Conservation (phyloP, 768 basidiomycete species). For the Heimioporus sp. region DNA sequence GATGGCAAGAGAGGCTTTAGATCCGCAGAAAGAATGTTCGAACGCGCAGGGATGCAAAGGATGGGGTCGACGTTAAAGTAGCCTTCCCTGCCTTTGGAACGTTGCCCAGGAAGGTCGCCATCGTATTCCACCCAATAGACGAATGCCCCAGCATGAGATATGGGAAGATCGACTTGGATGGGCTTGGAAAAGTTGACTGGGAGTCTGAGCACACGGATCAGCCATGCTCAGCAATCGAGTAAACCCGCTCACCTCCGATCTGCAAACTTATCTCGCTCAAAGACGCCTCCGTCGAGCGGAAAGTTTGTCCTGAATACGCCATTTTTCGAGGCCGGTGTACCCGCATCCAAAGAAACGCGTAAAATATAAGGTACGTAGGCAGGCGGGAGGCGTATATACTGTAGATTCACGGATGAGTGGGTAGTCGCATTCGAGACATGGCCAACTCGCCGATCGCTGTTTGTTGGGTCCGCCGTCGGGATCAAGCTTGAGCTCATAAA, state of each 20-base stretch:
- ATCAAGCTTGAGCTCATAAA: conserved; percentile 85
- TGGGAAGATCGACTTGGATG: conserved; percentile 91
- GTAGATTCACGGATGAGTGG: conserved; percentile 12
- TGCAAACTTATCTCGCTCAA: conserved; percentile 71
- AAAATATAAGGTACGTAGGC: conserved; percentile 87
- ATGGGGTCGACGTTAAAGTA: conserved; percentile 97
- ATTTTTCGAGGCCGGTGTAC: conserved; percentile 85
- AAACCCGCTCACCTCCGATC: conserved; percentile 62
- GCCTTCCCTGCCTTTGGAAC: conserved; percentile 81
- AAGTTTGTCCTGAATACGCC: conserved; percentile 97
- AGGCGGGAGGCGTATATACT: conserved; percentile 97
- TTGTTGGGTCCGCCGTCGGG: conserved; percentile 89
- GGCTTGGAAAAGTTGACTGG: conserved; percentile 87
- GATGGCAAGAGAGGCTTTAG: conserved; percentile 49
- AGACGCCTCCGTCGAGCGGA: conserved; percentile 87
- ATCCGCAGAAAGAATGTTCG: conserved; percentile 64
- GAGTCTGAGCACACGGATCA: conserved; percentile 47
- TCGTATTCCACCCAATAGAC: conserved; percentile 95
- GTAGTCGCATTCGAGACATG: conserved; percentile 1
- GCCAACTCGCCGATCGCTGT: conserved; percentile 68
- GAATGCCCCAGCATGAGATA: conserved; percentile 96
- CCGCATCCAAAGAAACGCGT: conserved; percentile 88
- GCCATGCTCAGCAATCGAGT: not conserved
- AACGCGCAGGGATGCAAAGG: conserved; percentile 70
- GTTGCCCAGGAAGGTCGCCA: conserved; percentile 49